Evolutionary conservation across 768 basidiomycete genomes (phyloP).

Genomic region (Mycena pura): DNA sequence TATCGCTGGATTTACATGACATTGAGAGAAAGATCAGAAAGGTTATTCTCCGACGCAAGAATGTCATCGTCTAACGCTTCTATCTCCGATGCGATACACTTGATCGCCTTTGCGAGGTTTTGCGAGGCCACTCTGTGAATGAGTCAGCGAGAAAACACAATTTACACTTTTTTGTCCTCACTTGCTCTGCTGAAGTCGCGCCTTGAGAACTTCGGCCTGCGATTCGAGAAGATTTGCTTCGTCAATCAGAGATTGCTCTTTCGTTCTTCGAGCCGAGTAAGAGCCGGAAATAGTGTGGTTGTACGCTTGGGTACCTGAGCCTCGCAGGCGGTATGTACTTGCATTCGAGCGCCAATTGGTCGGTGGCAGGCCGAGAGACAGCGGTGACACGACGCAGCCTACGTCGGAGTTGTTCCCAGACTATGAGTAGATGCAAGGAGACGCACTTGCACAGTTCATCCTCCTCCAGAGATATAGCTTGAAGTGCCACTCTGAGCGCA

Average conservation of each 20-base stretch:
- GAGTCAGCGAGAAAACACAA: background rate
- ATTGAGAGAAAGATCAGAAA: conserved; percentile 37
- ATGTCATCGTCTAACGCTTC: conserved; percentile 30
- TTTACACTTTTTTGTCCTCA: conserved; percentile 16
- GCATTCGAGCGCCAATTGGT: background rate
- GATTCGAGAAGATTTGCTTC: conserved; percentile 38
- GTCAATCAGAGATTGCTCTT: conserved; percentile 29
- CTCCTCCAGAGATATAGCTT: conserved; percentile 37
- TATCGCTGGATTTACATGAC: conserved; percentile 20
- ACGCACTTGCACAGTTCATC: conserved; percentile 39
- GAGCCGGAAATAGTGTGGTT: background rate
- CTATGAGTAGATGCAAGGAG: background rate
- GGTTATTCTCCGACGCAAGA: conserved; percentile 27
- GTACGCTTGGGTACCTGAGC: conserved; percentile 15
- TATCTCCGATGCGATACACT: conserved; percentile 31
- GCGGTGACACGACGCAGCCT: conserved; percentile 23
- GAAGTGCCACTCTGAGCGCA: conserved; percentile 27
- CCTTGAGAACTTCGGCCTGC: conserved; percentile 34
- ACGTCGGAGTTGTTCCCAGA: too few species aligned
- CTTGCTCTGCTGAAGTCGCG: conserved; percentile 39
- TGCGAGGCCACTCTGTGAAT: conserved; percentile 33
- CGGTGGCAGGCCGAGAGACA: background rate
- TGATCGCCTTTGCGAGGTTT: conserved; percentile 30
- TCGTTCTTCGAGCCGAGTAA: conserved; percentile 25
- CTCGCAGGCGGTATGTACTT: conserved; percentile 31